Conservation (phyloP, 2,329 filamentous ascomycete species). For the Aureobasidium sp. region DNA sequence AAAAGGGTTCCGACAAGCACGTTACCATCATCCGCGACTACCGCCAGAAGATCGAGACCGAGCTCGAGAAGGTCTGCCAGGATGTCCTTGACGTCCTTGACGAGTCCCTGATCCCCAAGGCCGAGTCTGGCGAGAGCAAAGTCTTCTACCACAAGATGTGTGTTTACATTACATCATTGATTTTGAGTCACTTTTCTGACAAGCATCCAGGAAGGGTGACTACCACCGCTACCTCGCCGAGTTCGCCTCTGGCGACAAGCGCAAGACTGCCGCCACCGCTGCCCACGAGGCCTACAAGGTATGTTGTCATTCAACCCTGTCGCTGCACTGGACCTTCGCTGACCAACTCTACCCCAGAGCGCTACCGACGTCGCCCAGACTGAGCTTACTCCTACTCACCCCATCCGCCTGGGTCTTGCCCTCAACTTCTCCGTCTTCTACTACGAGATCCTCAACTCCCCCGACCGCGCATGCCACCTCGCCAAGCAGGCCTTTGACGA, state of each 20-base stretch:
- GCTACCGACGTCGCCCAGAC: slow-evolving; percentile 97
- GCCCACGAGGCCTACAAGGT: slow-evolving; percentile 98
- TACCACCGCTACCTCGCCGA: slow-evolving; percentile 94
- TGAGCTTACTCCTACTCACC: slow-evolving; percentile 93
- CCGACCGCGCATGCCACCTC: slow-evolving; percentile 93
- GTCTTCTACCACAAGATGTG: slow-evolving; percentile 99
- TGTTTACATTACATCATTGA: slow-evolving; percentile 31
- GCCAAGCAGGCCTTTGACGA: slow-evolving; percentile 99
- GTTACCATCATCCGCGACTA: slow-evolving; percentile 91
- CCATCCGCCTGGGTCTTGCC: slow-evolving; percentile 92
- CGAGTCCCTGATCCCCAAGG: slow-evolving; percentile 87
- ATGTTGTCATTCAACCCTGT: slow-evolving; percentile 17
- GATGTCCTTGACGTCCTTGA: slow-evolving; percentile 95
- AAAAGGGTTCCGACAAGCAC: slow-evolving; percentile 94
- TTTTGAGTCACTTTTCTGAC: neutral
- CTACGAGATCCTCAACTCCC: slow-evolving; percentile 98
- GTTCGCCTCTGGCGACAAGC: slow-evolving; percentile 88
- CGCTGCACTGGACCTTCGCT: neutral
- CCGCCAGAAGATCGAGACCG: slow-evolving; percentile 94
- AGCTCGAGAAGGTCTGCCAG: slow-evolving; percentile 97
- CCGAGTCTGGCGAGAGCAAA: slow-evolving; percentile 95
- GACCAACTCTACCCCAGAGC: slow-evolving; percentile 50
- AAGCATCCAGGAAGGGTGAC: slow-evolving; percentile 72
- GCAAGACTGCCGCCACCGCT: slow-evolving; percentile 77
- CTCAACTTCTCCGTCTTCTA: slow-evolving; percentile 99